Evolutionary conservation across 2,329 filamentous ascomycete species (phyloP), one percentile per base, ranked within the genome.

Genomic region (Corinectria fuckeliana): DNA sequence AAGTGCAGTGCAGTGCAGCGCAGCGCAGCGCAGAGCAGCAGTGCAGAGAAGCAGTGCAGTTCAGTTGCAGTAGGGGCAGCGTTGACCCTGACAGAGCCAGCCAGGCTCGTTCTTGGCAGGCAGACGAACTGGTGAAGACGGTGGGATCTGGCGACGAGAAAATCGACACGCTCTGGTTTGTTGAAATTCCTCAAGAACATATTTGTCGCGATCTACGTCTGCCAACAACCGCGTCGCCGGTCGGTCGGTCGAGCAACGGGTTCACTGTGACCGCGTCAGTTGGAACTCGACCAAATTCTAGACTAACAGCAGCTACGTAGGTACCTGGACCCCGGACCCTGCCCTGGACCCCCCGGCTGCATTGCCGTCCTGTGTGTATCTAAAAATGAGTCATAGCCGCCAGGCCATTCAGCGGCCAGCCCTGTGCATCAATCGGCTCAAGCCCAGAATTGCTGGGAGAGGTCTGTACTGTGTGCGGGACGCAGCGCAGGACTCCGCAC

Each of bases 311-410:
- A 20, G 16, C 32, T 6, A 8, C 5, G 50, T 34, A 21, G 32
- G 41, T 34, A 3, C 52, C 42, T 45, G 45, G 47, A 26, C 53
- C 55, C 55, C 48, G 48, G 44, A 16, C 28, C 23, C 26, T 23
- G 36, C 16, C 11, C 45, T 13, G 9, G 23, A 32, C 42, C 34
- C 48, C 41, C 49, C 30, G 28, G 25, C n/a, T 50, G 52, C 52
- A 56, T 56, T 56, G 45, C 52, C 52, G 52, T 56, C 50, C 54
- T 54, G 71, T 61, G 63, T 54, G 71, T 61, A 64, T 70, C 70
- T 69, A 71, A 71, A 69, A 69, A 68, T 74, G 71, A 74, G 71
- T 72, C 71, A 74, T 50, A 61, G 63, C 44, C 64, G 69, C 70
- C 67, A 68, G 71, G 64, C 73, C 73, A 75, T 61, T 72, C 68